Evolutionary conservation across 1,284 basidiomycete species (phyloP), one percentile per base, ranked within the genome.

Genomic region (Cryptococcus hybrid): DNA sequence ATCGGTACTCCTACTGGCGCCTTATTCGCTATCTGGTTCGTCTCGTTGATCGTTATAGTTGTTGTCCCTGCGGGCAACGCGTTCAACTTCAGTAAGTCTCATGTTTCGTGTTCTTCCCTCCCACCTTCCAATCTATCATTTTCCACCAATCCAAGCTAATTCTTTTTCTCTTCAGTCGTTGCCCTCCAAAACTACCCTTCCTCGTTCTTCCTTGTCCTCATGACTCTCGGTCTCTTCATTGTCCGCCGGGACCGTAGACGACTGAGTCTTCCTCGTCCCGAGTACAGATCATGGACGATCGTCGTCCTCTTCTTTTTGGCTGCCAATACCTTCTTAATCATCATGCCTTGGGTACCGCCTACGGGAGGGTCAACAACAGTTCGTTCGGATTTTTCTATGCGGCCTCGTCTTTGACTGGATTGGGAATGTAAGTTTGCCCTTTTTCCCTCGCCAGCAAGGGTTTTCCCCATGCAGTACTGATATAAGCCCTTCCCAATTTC

Each of bases 1-100:
- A 75, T 77, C 59, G 70, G 70, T 45, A 70, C 74, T 15, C 75
- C 66, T 9, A 61, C 80, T 13, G 81, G 77, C 0, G 80, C 82
- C 5, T 72, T 83, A 47, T 64, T 80, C 9, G 67, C 83, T 40
- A 81, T 82, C 61, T 84, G 79, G 74, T 50, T 77, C 13, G 65
- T 84, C 9, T 82, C 83, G 0, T 69, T 81, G n/a, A 78, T 84
- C 60, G 79, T 85, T 50, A 82, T 86, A 62, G 68, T 84, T 30
- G 81, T 78, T 0, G 81, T 82, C 15, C 84, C 84, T 1, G 78
- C 82, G 24, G 82, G 81, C 47, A 82, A 83, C 65, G 82, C 83
- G 0, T 84, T 83, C 76, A 79, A 79, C 57, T 82, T 84, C 63
- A 57, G 56, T 57, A 44, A 47, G 56, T 57, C 7, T 7, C 40